Conservation (phyloP, 2,329 filamentous ascomycete species). For the Ceratocystis lukuohia region DNA sequence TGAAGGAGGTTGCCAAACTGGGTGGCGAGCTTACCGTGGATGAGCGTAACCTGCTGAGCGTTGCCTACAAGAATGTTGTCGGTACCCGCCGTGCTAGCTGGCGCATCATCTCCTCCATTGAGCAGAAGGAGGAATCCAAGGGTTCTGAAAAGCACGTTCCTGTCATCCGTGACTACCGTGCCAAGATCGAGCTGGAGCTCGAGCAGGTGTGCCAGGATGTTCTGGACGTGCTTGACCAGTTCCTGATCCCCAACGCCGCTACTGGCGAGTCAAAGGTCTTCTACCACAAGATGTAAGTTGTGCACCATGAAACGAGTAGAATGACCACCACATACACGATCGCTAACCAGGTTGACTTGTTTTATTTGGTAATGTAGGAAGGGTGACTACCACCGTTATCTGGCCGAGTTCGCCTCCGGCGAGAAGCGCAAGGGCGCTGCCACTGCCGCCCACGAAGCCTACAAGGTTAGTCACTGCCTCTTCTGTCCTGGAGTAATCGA, state of each 20-base stretch:
- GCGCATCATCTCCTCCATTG: slow-evolving; percentile 99
- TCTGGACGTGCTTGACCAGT: slow-evolving; percentile 83
- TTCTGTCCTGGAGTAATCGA: no score
- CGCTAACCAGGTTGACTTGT: slow-evolving; percentile 10
- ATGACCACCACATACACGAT: neutral
- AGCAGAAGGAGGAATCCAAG: slow-evolving; percentile 99
- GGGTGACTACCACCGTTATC: slow-evolving; percentile 97
- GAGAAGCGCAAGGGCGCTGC: slow-evolving; percentile 92
- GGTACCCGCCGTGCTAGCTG: slow-evolving; percentile 96
- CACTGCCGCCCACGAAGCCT: slow-evolving; percentile 88
- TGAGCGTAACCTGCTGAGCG: slow-evolving; percentile 96
- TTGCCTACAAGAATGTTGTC: slow-evolving; percentile 99
- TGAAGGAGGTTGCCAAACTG: slow-evolving; percentile 98
- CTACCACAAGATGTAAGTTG: slow-evolving; percentile 96
- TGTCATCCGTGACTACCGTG: slow-evolving; percentile 92
- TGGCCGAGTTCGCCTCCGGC: slow-evolving; percentile 88
- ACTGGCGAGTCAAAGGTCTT: slow-evolving; percentile 99
- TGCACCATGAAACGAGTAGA: neutral
- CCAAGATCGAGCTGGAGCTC: slow-evolving; percentile 95
- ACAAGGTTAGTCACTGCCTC: slow-evolving; percentile 93
- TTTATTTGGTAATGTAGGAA: slow-evolving; percentile 46
- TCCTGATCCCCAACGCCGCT: slow-evolving; percentile 88
- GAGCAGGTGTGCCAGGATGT: slow-evolving; percentile 98
- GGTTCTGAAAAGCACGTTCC: slow-evolving; percentile 87
- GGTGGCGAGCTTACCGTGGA: slow-evolving; percentile 75